Conservation (phyloP, 2,329 filamentous ascomycete species). For the Fusarium multiceps region DNA sequence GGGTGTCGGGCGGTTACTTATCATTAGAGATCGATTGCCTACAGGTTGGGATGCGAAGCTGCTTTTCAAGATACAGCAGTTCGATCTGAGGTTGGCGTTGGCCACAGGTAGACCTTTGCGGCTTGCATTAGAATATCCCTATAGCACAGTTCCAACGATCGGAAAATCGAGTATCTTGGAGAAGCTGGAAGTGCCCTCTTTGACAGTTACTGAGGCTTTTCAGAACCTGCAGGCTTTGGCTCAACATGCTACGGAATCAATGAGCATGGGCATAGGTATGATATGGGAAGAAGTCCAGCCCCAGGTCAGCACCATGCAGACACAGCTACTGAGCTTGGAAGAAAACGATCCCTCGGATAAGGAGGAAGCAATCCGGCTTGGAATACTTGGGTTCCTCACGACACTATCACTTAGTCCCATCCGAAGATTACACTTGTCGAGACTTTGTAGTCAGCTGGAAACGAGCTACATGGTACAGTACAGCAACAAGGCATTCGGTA, state of each 20-base stretch:
- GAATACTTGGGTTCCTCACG: slow-evolving; percentile 5
- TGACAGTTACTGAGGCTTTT: rapidly evolving
- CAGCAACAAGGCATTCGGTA: rapidly evolving
- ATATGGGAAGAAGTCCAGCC: not conserved
- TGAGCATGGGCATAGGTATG: rapidly evolving
- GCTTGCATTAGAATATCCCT: not conserved
- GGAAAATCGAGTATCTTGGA: rapidly evolving
- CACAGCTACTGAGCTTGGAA: not conserved
- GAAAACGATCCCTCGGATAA: rapidly evolving
- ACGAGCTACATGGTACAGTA: not conserved
- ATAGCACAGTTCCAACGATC: rapidly evolving
- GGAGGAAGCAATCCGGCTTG: not conserved
- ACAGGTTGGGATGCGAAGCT: not conserved
- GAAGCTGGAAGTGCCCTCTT: rapidly evolving
- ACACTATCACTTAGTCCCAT: not conserved
- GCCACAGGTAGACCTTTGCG: not conserved
- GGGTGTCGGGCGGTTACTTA: not conserved
- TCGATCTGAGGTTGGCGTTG: not conserved
- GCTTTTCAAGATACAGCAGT: slow-evolving; percentile 9
- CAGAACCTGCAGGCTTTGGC: not conserved
- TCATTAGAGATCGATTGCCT: not conserved
- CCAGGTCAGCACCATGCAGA: not conserved
- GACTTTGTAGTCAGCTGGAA: not conserved
- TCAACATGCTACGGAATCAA: not conserved
- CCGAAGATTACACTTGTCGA: not conserved